Conservation (phyloP, 768 basidiomycete species). For the Panaeolus cyanescens region DNA sequence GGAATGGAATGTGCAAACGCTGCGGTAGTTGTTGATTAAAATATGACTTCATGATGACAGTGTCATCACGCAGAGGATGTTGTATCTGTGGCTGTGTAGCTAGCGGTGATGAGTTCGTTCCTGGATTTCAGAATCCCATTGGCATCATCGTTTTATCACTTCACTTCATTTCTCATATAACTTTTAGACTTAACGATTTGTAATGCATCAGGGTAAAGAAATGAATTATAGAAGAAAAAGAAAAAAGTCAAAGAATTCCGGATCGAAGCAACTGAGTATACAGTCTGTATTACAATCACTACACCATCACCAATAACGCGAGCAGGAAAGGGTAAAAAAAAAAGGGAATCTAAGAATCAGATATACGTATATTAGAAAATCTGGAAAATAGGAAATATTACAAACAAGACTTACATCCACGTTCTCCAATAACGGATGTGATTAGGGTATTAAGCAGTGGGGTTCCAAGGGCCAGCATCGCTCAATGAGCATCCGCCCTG, state of each 20-base stretch:
- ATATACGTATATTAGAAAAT: neutral
- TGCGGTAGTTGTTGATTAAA: neutral
- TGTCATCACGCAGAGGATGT: neutral
- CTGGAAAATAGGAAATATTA: no score
- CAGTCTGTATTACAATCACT: neutral
- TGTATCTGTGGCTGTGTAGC: neutral
- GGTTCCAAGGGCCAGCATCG: conserved; percentile 92
- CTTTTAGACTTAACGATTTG: no score
- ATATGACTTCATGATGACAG: neutral
- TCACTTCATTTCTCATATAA: no score
- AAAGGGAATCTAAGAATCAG: neutral
- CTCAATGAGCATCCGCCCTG: conserved; percentile 80
- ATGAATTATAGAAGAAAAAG: neutral
- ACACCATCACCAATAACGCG: neutral
- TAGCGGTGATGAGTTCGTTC: neutral
- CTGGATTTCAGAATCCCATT: neutral
- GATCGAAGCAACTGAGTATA: neutral
- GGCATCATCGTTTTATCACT: neutral
- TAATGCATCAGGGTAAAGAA: neutral
- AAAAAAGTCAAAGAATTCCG: neutral
- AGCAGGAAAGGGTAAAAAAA: neutral
- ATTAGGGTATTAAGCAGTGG: neutral
- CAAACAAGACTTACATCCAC: neutral
- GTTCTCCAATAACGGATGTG: neutral
- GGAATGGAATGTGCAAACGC: neutral